Evolutionary conservation across 805 yeast species (phyloP), one percentile per base, ranked within the genome.

Genomic region (Metschnikowia hibisci): DNA sequence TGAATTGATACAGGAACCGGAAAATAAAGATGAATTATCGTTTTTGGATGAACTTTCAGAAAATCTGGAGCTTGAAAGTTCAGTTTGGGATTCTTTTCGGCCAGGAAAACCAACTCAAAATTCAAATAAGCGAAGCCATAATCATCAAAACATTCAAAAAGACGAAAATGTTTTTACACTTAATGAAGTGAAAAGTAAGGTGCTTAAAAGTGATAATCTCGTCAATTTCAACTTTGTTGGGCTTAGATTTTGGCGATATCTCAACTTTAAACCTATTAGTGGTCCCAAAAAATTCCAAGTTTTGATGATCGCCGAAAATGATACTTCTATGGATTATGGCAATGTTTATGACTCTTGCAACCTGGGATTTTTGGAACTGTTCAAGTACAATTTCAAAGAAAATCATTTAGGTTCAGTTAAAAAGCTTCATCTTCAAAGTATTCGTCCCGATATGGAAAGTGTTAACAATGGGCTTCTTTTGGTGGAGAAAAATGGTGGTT

Each of bases 181-280:
- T 23, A 57, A 62, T 12, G 48, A 41, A 5, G 49, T 54, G 13
- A 66, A 66, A 39, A 51, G 65, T 4, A 61, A 52, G 35, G 64
- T 67, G 1, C 29, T 54, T 27, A 69, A 67, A 39, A 65, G 70
- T 36, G 66, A 58, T 23, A 63, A 44, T 44, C 74, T 67, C 27
- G 67, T 75, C 32, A 79, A 73, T 56, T 71, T 72, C 52, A 65
- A 69, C 41, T 56, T 61, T 6, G 65, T 71, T 26, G 79, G 77
- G 37, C 59, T 74, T 13, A 60, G 62, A 45, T 76, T 74, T 53
- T 82, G 83, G 89, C 79, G 69, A 52, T 63, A 71, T 34, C 56
- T 85, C 52, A 76, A 78, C 45, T 69, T 84, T 39, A 72, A 74
- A 34, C 87, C 91, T 0, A 52, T 74, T 6, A 57, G 60, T 18